These are phyloP conservation scores for Colletotrichum tropicale DNA, from an alignment of 2,329 filamentous ascomycete genomes.

Conservation along the genomic window DNA sequence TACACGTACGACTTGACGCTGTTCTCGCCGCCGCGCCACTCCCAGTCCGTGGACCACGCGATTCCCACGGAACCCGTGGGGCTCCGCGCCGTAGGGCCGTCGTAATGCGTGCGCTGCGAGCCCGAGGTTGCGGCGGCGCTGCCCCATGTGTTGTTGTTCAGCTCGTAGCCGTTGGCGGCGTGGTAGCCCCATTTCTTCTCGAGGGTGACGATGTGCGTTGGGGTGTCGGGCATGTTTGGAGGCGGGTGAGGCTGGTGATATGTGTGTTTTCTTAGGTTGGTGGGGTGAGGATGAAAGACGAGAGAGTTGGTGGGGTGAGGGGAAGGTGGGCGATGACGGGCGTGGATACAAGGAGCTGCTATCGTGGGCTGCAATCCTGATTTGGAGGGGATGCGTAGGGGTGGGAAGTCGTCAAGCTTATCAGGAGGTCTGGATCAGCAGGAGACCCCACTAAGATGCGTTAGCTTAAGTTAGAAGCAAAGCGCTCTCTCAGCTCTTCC, in stretches of 20 bases:
- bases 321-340: background rate
- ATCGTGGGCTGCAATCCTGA: background rate
- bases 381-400: background rate
- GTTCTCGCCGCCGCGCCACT: constrained; percentile 40
- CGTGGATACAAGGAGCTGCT: background rate
- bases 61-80: constrained; percentile 28
- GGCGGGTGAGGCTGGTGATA: background rate
- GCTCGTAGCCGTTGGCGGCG: constrained; percentile 32
- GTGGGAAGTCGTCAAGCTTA: background rate
- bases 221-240: constrained; percentile 22
- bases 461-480: background rate
- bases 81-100: constrained; percentile 32
- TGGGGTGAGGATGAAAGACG: background rate
- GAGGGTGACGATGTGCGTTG: constrained; percentile 21
- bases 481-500: background rate
- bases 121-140: constrained; percentile 35
- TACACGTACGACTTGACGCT: constrained; percentile 52
- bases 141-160: constrained; percentile 51
- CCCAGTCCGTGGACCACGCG: constrained; percentile 44
- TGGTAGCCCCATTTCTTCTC: constrained; percentile 33
- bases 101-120: constrained; percentile 45
- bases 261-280: background rate
- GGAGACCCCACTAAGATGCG: background rate
- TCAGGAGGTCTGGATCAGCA: background rate
- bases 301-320: background rate